Percentiles rank a stretch among this genome's conserved stretches.
Conservation (phyloP, 805 yeast genomes). For the Starmerella kuoi region DNA sequence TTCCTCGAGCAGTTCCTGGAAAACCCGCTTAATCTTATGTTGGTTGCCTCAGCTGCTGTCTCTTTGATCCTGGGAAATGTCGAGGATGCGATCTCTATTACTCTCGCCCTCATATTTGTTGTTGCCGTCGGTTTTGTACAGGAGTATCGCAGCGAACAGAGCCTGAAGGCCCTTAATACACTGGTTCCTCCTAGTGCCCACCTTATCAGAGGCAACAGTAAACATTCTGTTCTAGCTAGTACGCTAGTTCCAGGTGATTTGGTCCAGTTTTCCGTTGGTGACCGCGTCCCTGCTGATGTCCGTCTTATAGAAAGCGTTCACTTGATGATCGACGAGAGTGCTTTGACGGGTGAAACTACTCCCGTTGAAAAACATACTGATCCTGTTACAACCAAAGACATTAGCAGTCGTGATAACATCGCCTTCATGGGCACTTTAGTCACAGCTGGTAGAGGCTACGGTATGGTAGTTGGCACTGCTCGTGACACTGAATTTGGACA, state of each 20-base stretch:
- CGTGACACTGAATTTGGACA: slow-evolving; percentile 83
- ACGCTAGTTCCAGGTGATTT: slow-evolving; percentile 91
- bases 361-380: slow-evolving; percentile 63
- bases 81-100: slow-evolving; percentile 90
- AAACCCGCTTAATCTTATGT: slow-evolving; percentile 77
- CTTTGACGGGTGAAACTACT: slow-evolving; percentile 86
- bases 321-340: slow-evolving; percentile 80
- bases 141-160: slow-evolving; percentile 90
- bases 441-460: slow-evolving; percentile 89
- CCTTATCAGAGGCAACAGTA: slow-evolving; percentile 66
- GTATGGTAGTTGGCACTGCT: slow-evolving; percentile 87
- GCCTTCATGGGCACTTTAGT: slow-evolving; percentile 98
- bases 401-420: slow-evolving; percentile 50
- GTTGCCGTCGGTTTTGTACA: slow-evolving; percentile 96
- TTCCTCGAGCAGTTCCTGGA: slow-evolving; percentile 73
- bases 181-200: slow-evolving; percentile 96
- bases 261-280: slow-evolving; percentile 83
- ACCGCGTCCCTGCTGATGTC: slow-evolving; percentile 90
- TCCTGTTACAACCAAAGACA: slow-evolving; percentile 28
- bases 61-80: slow-evolving; percentile 89
- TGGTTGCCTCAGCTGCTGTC: slow-evolving; percentile 80
- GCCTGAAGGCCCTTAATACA: slow-evolving; percentile 81
- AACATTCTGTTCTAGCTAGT: slow-evolving; percentile 74
- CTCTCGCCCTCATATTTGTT: slow-evolving; percentile 83
- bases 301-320: slow-evolving; percentile 70